Evolutionary conservation across 352 stramenopile genomes (phyloP), one percentile per base, ranked within the genome.

Genomic region (Phytopythium helicoides): DNA sequence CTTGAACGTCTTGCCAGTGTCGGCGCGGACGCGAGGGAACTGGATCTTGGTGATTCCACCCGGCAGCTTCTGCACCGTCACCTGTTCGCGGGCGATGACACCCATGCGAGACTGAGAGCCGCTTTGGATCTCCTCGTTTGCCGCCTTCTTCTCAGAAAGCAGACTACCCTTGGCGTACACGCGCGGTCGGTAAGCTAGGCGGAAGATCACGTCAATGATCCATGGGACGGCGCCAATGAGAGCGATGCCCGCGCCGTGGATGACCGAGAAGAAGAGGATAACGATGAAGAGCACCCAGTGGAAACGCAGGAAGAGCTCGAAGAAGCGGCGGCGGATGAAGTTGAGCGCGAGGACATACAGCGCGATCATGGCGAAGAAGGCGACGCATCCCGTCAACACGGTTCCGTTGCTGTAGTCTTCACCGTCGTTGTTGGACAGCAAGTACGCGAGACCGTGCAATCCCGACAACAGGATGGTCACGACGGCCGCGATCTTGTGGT

Each of bases 231-330:
- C 62, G 6, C 72, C 70, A 51, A 75, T 23, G 7, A 74, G 44
- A 1, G 68, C 71, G 16, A 76, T 31, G n/a, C 21, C 47, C 34
- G 71, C 71, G 7, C 66, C 65, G 47, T 87, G 76, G 10, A 87
- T 58, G 33, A 87, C 28, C 0, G 64, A 60, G 42, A 67, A 72
- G 0, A 55, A 58, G 11, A 83, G 41, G 11, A 87, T 61, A 10
- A 54, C 38, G 14, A 81, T 44, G 51, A 87, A 80, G 7, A 87
- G 58, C 1, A 85, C n/a, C 68, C 68, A 83, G 44, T 87, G 76
- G 26, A 64, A 18, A 11, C 64, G 58, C 12, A 83, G 16, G 47
- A 87, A 87, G 21, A 83, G 54, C 54, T 77, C 53, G 54, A 82
- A 87, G 48, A 76, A 83, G 9, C 50, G 62, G 3, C 71, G 75